A percentile compares a stretch with the other conserved stretches of the same genome.
phyloP scores from a whole-genome alignment of 305 asterid species.

The Withania somnifera region DNA sequence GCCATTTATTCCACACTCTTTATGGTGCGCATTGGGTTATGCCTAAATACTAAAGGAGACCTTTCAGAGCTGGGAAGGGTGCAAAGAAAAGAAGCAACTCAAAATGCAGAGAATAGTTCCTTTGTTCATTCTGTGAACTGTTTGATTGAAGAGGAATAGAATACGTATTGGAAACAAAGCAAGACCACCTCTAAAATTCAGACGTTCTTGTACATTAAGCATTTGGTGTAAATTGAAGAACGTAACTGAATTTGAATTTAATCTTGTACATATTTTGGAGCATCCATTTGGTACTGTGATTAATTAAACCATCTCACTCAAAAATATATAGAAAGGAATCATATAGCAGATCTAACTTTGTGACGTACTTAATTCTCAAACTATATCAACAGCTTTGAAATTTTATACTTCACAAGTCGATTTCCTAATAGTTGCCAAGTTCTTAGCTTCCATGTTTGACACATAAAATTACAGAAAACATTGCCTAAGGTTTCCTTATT shows the following conservation, averaged over 20 bases:
- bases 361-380: neutral
- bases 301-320: neutral
- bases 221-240: neutral
- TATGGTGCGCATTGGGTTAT: neutral
- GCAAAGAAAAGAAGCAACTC: neutral
- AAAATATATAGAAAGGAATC: neutral
- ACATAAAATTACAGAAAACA: neutral
- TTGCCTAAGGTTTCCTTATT: neutral
- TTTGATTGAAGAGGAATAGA: neutral
- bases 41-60: neutral
- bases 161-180: neutral
- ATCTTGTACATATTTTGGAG: neutral
- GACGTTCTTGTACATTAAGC: neutral
- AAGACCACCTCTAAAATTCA: neutral
- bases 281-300: neutral
- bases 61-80: neutral
- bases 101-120: neutral
- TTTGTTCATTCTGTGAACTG: neutral
- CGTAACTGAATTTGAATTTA: neutral
- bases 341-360: neutral
- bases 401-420: neutral
- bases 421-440: neutral
- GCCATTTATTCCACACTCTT: neutral
- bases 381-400: neutral
- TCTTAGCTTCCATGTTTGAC: neutral